Evolutionary conservation across 306 rosid species (phyloP).

Genomic region (Fagus crenata): DNA sequence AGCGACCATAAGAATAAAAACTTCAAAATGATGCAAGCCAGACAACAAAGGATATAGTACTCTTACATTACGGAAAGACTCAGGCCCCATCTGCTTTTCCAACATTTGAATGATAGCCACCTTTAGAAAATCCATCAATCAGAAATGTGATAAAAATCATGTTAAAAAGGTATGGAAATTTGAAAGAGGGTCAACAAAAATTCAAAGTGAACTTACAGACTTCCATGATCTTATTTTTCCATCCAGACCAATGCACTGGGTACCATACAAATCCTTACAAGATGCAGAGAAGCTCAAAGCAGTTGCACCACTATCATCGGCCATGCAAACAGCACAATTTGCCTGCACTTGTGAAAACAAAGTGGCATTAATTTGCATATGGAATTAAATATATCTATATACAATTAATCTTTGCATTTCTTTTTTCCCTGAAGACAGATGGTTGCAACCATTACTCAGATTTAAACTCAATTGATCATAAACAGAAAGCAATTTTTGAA

Average conservation of each 20-base stretch:
- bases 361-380: slow-evolving; percentile 15
- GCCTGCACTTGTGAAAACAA: slow-evolving; percentile 53
- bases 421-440: slow-evolving; percentile 1
- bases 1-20: background rate
- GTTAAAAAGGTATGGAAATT: background rate
- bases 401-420: background rate
- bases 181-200: background rate
- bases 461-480: slow-evolving; percentile 8
- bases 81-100: slow-evolving; percentile 99
- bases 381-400: slow-evolving; percentile 14
- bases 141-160: background rate
- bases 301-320: slow-evolving; percentile 82
- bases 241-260: slow-evolving; percentile 77
- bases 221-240: slow-evolving; percentile 96
- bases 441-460: slow-evolving; percentile 13
- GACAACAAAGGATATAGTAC: slow-evolving; percentile 27
- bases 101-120: slow-evolving; percentile 96
- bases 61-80: slow-evolving; percentile 89
- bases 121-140: slow-evolving; percentile 35
- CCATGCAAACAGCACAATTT: slow-evolving; percentile 86
- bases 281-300: slow-evolving; percentile 84
- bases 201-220: slow-evolving; percentile 63
- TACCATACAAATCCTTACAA: slow-evolving; percentile 90
- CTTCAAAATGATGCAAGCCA: slow-evolving; percentile 5
- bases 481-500: background rate